These are phyloP conservation scores for Viridothelium virens DNA, from an alignment of 495 filamentous ascomycete species.

Conservation along the genomic window DNA sequence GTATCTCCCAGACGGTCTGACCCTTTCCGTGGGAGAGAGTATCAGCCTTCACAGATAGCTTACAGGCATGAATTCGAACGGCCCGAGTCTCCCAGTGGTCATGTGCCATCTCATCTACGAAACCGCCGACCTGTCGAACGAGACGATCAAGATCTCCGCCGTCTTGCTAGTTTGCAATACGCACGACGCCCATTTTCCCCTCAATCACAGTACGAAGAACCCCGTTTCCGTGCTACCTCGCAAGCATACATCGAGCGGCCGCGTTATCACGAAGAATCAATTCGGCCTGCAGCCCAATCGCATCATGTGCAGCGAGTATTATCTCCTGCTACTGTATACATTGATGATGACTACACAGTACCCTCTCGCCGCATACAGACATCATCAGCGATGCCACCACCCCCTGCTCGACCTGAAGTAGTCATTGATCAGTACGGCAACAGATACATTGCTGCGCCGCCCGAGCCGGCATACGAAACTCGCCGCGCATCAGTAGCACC, in stretches of 20 bases:
- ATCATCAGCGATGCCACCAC: conserved; percentile 28
- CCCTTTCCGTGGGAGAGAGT: background rate
- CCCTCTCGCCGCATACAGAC: conserved; percentile 19
- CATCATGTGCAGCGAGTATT: conserved; percentile 48
- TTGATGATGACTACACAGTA: conserved; percentile 16
- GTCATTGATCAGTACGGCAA: conserved; percentile 36
- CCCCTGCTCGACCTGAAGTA: conserved; percentile 27
- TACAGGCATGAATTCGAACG: conserved; percentile 27
- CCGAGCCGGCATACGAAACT: conserved; percentile 14
- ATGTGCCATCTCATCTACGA: conserved; percentile 40
- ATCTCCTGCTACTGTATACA: conserved; percentile 44
- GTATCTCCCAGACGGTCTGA: conserved; percentile 13
- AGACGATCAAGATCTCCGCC: conserved; percentile 51
- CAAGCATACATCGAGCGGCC: conserved; percentile 51
- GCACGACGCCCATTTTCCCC: conserved; percentile 35
- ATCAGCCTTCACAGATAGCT: background rate
- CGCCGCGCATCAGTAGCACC: conserved; percentile 31
- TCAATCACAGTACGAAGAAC: conserved; percentile 19
- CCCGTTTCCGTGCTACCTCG: conserved; percentile 49
- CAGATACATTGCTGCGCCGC: conserved; percentile 29
- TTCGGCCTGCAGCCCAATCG: conserved; percentile 37
- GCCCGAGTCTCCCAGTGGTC: conserved; percentile 36
- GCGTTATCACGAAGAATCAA: conserved; percentile 49
- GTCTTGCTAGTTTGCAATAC: conserved; percentile 49
- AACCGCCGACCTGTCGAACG: conserved; percentile 37